Evolutionary conservation across 2,329 filamentous ascomycete species (phyloP), one percentile per base, ranked within the genome.

Genomic region (Metarhizium robertsii): DNA sequence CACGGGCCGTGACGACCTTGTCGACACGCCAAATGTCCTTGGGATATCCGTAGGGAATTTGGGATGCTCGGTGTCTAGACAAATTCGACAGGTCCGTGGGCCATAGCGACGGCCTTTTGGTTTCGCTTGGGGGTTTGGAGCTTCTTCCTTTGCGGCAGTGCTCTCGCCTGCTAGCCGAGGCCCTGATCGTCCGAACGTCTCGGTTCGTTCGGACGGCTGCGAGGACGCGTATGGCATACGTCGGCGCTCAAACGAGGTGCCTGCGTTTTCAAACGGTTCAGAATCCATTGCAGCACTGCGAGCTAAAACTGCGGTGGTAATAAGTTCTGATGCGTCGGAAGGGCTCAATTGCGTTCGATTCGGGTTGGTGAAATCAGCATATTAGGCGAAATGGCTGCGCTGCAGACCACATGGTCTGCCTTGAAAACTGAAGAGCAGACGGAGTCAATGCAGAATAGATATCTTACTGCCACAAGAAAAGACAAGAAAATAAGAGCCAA

Each of bases 1-100:
- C 20, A 69, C 69, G 7, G 73, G 73, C 30, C 66, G 65, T 20
- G 70, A 68, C 18, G 69, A 61, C n/a, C 60, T 51, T 55, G 62
- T 59, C 61, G 69, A 58, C 63, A 73, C 55, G 56, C 66, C 61
- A 66, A 72, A 59, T 54, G 66, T 59, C 55, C 67, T 61, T 53
- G 70, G 60, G 11, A 63, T 56, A 25, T 67, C 65, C 3, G 69
- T 60, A 8, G 73, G 70, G 38, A 73, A 82, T 42, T 73, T 77
- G 4, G 80, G 77, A 16, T 78, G 66, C 57, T 80, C 78, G 2
- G 74, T 75, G 49, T 96, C 92, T 45, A 96, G 77, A 68, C 92
- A 97, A 60, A 97, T 96, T 56, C 92, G 87, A 71, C 92, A 97
- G 58, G 84, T 87, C 61, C 90, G 80, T 30, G 87, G 79, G 42